These are phyloP conservation scores for Verticillium zaregamsianum DNA, from an alignment of 2,329 filamentous ascomycete species.

Conservation along the genomic window DNA sequence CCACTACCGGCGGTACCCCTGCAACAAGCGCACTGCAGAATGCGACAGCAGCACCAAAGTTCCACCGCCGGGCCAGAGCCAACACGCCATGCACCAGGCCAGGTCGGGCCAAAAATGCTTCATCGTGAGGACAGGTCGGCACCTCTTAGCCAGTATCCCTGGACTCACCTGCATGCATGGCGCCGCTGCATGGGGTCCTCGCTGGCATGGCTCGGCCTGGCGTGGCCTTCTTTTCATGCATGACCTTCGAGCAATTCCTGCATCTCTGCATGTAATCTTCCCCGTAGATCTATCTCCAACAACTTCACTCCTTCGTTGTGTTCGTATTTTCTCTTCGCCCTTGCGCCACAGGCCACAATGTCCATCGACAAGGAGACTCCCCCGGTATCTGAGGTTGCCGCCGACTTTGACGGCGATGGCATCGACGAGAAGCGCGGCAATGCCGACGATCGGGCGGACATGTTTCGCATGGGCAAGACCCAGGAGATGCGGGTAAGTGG, in stretches of 20 bases:
- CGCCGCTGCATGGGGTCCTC: neutral
- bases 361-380: neutral
- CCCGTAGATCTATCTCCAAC: neutral
- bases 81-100: neutral
- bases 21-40: neutral
- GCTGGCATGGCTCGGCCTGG: neutral
- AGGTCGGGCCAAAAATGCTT: neutral
- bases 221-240: neutral
- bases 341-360: neutral
- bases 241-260: neutral
- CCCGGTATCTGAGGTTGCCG: neutral
- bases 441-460: slow-evolving; percentile 33
- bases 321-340: neutral
- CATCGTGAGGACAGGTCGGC: neutral
- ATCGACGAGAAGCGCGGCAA: slow-evolving; percentile 23
- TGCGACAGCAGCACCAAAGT: neutral
- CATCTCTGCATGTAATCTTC: neutral
- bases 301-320: neutral
- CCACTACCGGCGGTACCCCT: neutral
- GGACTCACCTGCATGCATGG: neutral
- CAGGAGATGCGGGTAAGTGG: slow-evolving; percentile 37
- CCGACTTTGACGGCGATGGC: slow-evolving; percentile 4
- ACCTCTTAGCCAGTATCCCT: neutral
- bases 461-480: slow-evolving; percentile 44
- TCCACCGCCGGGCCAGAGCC: neutral